A percentile compares a stretch with the other conserved stretches of the same genome.
These are phyloP conservation scores for Backusella sp. DNA, from an alignment of 192 early-diverging fungal genomes.

Conservation along the genomic window DNA sequence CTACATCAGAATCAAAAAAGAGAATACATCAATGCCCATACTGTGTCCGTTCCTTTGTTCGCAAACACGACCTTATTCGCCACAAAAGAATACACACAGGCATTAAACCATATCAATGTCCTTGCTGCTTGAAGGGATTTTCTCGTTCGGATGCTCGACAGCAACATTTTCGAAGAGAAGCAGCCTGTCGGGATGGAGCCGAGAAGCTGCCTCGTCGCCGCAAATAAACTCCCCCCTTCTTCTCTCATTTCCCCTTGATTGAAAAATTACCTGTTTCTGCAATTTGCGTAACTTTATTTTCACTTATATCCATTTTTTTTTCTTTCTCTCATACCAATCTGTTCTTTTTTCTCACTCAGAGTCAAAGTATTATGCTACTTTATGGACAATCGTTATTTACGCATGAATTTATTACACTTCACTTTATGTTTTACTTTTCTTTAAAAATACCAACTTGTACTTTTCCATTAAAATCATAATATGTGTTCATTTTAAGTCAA, in stretches of 20 bases:
- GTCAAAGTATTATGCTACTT: neutral
- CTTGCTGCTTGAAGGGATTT: conserved; percentile 15
- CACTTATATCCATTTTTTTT: neutral
- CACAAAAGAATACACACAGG: conserved; percentile 20
- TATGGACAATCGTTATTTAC: conserved; percentile 5
- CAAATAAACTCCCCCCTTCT: neutral
- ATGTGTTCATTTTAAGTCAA: too few relatives aligned
- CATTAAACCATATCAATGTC: conserved; percentile 14
- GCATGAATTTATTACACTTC: neutral
- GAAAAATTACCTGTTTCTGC: conserved; percentile 1
- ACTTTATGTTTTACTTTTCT: neutral
- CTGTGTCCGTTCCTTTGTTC: conserved; percentile 7
- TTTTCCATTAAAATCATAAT: neutral
- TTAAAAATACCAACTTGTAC: neutral
- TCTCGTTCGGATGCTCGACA: conserved; percentile 12
- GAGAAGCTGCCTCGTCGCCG: neutral
- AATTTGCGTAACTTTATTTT: neutral
- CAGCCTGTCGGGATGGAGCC: neutral
- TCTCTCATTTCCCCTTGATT: neutral
- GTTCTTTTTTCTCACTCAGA: neutral
- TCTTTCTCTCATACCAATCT: neutral
- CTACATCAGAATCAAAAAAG: neutral
- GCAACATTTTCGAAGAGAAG: conserved; percentile 7
- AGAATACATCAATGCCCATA: neutral
- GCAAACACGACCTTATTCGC: conserved; percentile 13